Evolutionary conservation across 2,329 filamentous ascomycete genomes (phyloP).

Genomic region (Colletotrichum spinosum): DNA sequence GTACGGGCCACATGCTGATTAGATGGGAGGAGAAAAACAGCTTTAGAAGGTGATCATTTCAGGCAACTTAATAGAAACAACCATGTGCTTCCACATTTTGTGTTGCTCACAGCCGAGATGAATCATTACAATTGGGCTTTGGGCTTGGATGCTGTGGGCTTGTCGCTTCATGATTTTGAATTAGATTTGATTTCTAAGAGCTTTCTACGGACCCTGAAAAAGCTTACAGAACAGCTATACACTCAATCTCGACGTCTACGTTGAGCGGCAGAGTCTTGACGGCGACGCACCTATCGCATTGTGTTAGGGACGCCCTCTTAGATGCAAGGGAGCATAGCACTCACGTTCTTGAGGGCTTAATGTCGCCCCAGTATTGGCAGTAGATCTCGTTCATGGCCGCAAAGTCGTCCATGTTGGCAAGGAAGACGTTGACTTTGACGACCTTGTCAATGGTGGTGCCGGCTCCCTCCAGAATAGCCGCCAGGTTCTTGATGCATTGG

Average conservation of each 20-base stretch:
- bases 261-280: conserved; percentile 48
- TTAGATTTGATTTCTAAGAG: too few relatives aligned
- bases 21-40: too few relatives aligned
- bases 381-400: conserved; percentile 81
- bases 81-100: too few relatives aligned
- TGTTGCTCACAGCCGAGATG: too few relatives aligned
- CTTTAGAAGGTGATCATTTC: too few relatives aligned
- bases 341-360: conserved; percentile 59
- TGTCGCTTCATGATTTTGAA: too few relatives aligned
- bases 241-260: conserved; percentile 50
- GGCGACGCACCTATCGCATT: conserved; percentile 46
- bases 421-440: conserved; percentile 80
- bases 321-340: conserved; percentile 24
- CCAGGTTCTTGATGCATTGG: conserved; percentile 77
- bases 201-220: neutral
- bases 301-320: neutral
- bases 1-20: too few relatives aligned
- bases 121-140: too few relatives aligned
- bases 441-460: conserved; percentile 73
- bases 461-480: conserved; percentile 76
- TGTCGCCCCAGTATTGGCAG: conserved; percentile 72
- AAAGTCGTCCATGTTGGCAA: conserved; percentile 80
- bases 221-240: conserved; percentile 45
- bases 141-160: too few relatives aligned
- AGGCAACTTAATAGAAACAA: too few relatives aligned